These are phyloP conservation scores for Aspergillus melleus DNA, from an alignment of 2,329 filamentous ascomycete genomes.

Conservation along the genomic window DNA sequence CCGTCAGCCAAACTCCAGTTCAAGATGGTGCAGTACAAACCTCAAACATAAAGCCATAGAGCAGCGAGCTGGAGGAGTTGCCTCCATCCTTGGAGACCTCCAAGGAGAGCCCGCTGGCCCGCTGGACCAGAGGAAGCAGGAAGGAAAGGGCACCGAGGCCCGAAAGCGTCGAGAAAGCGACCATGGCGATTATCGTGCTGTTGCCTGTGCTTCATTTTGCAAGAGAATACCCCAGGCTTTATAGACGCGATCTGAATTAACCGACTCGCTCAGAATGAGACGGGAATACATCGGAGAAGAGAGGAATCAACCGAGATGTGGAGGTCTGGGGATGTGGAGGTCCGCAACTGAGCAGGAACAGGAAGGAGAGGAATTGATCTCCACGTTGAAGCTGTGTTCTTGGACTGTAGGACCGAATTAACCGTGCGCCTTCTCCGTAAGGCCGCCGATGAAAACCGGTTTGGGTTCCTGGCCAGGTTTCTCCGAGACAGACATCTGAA, in stretches of 20 bases:
- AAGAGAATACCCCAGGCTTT: not conserved
- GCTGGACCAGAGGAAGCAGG: slow-evolving; percentile 4
- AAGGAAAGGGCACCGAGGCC: slow-evolving; percentile 9
- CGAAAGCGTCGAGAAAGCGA: slow-evolving; percentile 11
- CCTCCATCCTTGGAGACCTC: slow-evolving; percentile 26
- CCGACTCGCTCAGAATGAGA: not conserved
- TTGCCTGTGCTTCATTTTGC: not conserved
- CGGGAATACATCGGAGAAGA: not conserved
- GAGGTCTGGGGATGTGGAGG: not conserved
- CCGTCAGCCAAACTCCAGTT: not conserved
- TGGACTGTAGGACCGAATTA: too few relatives aligned
- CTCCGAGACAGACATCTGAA: too few relatives aligned
- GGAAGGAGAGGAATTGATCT: not conserved
- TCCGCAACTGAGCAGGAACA: not conserved
- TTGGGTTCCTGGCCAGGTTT: too few relatives aligned
- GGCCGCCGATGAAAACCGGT: too few relatives aligned
- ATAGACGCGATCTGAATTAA: not conserved
- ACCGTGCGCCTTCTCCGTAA: too few relatives aligned
- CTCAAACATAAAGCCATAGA: slow-evolving; percentile 49
- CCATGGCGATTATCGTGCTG: not conserved
- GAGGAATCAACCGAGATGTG: not conserved
- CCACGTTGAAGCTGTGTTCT: not conserved
- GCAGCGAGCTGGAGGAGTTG: slow-evolving; percentile 40
- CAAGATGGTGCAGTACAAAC: slow-evolving; percentile 17
- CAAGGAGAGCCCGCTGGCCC: slow-evolving; percentile 8